Base-by-base conservation (phyloP, 1,284 basidiomycete genomes). In the Austropuccinia psidii region DNA sequence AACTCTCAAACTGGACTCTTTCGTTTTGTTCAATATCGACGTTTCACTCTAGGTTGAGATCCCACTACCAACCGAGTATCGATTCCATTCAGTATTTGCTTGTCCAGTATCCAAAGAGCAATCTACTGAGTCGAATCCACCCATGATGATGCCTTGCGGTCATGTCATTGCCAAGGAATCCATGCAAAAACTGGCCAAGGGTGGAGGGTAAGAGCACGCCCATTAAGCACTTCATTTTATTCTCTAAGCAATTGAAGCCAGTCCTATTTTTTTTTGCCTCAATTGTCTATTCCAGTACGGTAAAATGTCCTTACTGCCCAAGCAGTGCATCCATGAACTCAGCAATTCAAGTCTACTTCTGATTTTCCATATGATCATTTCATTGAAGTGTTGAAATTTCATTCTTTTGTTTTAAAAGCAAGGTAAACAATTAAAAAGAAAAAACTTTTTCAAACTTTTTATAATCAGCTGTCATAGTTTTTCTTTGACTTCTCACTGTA, bases 121-220 rank as follows among this genome's bases (percentile, higher is more conserved):
- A 52, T 88, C 92, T 15, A 95, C 91, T 0, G 90, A 93, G 66
- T 80, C 85, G 74, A 99, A 98, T 80, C 96, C 94, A 24, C 95
- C 95, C 0, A 96, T 96, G 91, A 94, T 97, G 90, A 88, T 98
- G 84, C 83, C 84, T 0, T 98, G 95, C 80, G 95, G 95, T 0
- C 96, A 99, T 81, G 92, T 95, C 43, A 87, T 97, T 61, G 88
- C 90, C 1, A 89, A 89, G 79, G 93, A 96, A 77, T 93, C 90
- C 79, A 83, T 96, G 77, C 85, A 87, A 75, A 90, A 92, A 79
- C 83, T 97, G 58, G 87, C 89, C 78, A 96, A 95, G 82, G 86
- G 89, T 29, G 87, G 86, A 78, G 89, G 90, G 93, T 94, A 78
- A 79, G 91, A 85, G n/a, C 5, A 13, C 29, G 13, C 15, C 11